These are phyloP conservation scores for Penstemon davidsonii DNA, from an alignment of 257 asterid genomes.

Conservation along the genomic window DNA sequence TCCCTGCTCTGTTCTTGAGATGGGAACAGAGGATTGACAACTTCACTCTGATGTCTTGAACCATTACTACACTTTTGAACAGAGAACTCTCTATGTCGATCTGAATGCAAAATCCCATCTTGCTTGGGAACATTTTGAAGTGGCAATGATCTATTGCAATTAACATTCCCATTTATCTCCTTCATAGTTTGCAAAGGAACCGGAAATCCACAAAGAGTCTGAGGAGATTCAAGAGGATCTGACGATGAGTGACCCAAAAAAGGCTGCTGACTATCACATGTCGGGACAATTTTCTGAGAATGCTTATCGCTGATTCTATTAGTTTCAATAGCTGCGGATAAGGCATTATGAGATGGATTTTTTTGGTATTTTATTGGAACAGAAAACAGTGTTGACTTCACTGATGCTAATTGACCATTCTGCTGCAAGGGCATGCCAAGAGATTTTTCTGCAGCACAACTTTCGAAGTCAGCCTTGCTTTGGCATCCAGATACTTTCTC, in stretches of 20 bases:
- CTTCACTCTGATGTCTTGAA: constrained; percentile 36
- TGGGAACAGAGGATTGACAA: constrained; percentile 34
- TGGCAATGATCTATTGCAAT: constrained; percentile 38
- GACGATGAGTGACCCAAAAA: constrained; percentile 35
- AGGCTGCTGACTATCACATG: constrained; percentile 41
- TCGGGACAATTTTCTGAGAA: constrained; percentile 30
- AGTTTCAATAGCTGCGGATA: constrained; percentile 28
- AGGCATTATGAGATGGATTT: constrained; percentile 17
- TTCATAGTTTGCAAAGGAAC: constrained; percentile 44
- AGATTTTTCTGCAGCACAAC: constrained; percentile 36
- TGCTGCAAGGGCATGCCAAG: constrained; percentile 32
- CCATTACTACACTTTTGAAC: constrained; percentile 47
- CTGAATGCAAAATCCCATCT: constrained; percentile 39
- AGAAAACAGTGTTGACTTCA: constrained; percentile 42
- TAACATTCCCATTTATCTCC: constrained; percentile 43
- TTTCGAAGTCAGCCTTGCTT: constrained; percentile 34
- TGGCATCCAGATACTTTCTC: constrained; percentile 37
- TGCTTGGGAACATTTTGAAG: constrained; percentile 35
- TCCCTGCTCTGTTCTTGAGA: constrained; percentile 38
- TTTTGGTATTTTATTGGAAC: constrained; percentile 52
- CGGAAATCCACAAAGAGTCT: constrained; percentile 52
- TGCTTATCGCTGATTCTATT: constrained; percentile 34
- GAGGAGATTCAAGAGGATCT: constrained; percentile 45
- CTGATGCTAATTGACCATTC: constrained; percentile 33
- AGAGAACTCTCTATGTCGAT: constrained; percentile 35